Evolutionary conservation across 257 asterid genomes (phyloP), one percentile per base, ranked within the genome.

Genomic region (Solanum corneliomulleri): DNA sequence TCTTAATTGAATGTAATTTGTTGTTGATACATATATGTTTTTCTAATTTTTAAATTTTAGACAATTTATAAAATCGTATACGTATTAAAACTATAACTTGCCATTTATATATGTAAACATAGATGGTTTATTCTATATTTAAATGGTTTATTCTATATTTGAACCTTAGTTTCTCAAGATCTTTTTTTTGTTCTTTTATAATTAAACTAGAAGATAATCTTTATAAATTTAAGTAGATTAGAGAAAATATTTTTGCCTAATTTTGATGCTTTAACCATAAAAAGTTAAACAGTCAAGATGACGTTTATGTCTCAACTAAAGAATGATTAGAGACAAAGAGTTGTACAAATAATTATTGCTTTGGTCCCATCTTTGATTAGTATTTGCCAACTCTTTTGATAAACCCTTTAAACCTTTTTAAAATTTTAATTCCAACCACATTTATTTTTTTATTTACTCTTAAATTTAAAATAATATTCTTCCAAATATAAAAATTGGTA

Each of bases 221-320:
- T 18, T 12, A 81, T 29, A 9, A 49, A 6, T 25, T 47, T 44
- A 81, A 80, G 68, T 47, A 80, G 44, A 80, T 80, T 49, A 49
- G 85, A 42, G 45, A 39, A 15, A 1, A 1, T 4, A 3, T 7
- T 1, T 10, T 85, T 62, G 58, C 87, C 82, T 80, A 89, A 93
- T 42, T 87, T 88, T 77, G 93, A 91, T 89, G 90, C 87, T 86
- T 86, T 85, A 89, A 89, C 95, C 88, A 64, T 66, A 88, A 89
- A 86, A 89, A 89, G 92, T 89, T 92, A 85, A 89, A 82, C 52
- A 81, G 93, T 93, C 93, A 87, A 88, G 89, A 90, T 86, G 93
- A 93, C 82, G 94, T 92, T 88, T 87, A 91, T 87, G 94, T 92
- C 87, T 90, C 92, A 92, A 91, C 94, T 87, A 88, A 89, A 87